Conservation (phyloP, 805 yeast genomes). For the Scheffersomyces amazonensis region DNA sequence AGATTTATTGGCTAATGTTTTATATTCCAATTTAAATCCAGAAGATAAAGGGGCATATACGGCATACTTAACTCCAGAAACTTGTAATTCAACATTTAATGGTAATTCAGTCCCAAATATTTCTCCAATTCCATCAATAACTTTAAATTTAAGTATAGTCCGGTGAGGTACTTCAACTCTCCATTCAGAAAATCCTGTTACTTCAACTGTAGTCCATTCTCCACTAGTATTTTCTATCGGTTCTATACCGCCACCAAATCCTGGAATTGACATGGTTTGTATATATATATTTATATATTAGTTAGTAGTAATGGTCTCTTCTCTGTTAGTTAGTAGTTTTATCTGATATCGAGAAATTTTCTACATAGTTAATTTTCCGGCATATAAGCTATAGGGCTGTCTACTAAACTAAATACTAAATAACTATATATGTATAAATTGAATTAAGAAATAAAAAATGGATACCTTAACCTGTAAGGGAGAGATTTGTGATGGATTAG, state of each 20-base stretch:
- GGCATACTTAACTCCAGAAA: constrained; percentile 37
- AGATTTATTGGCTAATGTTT: constrained; percentile 14
- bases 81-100: constrained; percentile 48
- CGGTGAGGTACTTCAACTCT: constrained; percentile 64
- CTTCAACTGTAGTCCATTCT: constrained; percentile 14
- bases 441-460: not conserved
- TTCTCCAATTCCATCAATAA: constrained; percentile 74
- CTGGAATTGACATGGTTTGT: constrained; percentile 15
- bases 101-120: constrained; percentile 93
- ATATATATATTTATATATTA: too few relatives aligned
- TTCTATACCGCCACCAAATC: constrained; percentile 10
- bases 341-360: too few relatives aligned
- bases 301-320: too few relatives aligned
- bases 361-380: not conserved
- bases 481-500: not conserved
- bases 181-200: constrained; percentile 63
- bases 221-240: not conserved
- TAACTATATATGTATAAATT: not conserved
- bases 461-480: constrained; percentile 3
- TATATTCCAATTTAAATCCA: constrained; percentile 62
- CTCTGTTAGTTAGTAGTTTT: too few relatives aligned
- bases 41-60: constrained; percentile 46
- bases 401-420: not conserved
- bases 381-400: not conserved
- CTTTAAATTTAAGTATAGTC: constrained; percentile 47